Evolutionary conservation across 2,329 filamentous ascomycete genomes (phyloP).

Genomic region (Stachybotrys chlorohalonatus): DNA sequence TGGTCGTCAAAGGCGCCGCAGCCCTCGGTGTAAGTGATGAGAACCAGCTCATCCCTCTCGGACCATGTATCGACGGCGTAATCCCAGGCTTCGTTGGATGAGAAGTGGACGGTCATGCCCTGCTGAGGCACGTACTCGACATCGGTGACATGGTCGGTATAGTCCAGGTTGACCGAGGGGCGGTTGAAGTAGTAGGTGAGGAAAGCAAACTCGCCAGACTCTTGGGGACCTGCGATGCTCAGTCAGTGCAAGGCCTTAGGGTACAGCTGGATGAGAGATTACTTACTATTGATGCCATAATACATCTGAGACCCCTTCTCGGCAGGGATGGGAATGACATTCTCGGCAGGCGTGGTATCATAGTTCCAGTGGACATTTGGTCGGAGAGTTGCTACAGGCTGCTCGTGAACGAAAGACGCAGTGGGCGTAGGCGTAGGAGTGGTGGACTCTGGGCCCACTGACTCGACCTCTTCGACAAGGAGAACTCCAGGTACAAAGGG

Average conservation of each 20-base stretch:
- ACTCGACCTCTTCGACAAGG: not conserved
- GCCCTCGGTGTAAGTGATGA: constrained; percentile 14
- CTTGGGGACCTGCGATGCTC: constrained; percentile 7
- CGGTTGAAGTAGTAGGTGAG: constrained; percentile 15
- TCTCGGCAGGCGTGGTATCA: constrained; percentile 11
- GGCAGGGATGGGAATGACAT: constrained; percentile 13
- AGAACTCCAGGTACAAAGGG: not conserved
- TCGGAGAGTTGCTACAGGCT: not conserved
- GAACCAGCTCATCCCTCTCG: constrained; percentile 9
- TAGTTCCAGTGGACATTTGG: constrained; percentile 13
- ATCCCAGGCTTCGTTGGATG: constrained; percentile 10
- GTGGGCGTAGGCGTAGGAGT: not conserved
- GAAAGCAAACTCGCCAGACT: constrained; percentile 14
- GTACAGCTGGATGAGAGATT: not conserved
- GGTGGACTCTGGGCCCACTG: not conserved
- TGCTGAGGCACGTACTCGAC: constrained; percentile 3
- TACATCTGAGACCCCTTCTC: constrained; percentile 11
- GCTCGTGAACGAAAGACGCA: not conserved
- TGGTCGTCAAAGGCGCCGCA: constrained; percentile 15
- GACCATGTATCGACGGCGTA: constrained; percentile 13
- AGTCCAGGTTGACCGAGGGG: constrained; percentile 20
- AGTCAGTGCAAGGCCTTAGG: not conserved
- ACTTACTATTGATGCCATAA: constrained; percentile 9
- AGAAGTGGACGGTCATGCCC: constrained; percentile 8
- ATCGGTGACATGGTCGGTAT: constrained; percentile 10